Evolutionary conservation across 2,329 filamentous ascomycete species (phyloP).

Genomic region (Ilyonectria sp.): DNA sequence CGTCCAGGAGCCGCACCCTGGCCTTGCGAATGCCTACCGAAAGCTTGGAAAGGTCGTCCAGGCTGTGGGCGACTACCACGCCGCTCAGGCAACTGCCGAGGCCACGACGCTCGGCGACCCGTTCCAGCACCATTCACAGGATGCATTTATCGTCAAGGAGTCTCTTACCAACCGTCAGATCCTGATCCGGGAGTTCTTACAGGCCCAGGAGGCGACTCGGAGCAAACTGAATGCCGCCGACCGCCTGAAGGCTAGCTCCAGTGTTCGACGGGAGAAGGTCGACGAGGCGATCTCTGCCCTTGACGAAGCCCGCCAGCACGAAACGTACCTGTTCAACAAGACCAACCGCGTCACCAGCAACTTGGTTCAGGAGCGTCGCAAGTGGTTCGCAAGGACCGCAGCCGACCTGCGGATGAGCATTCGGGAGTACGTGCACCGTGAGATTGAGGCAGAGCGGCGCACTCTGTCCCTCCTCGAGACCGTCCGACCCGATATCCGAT

Average conservation of each 20-base stretch:
- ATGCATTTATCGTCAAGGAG: constrained; percentile 98
- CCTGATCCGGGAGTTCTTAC: constrained; percentile 90
- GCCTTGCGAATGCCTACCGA: constrained; percentile 90
- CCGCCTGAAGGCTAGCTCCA: constrained; percentile 87
- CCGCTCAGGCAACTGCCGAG: constrained; percentile 95
- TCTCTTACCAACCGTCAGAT: constrained; percentile 98
- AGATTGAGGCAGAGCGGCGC: constrained; percentile 95
- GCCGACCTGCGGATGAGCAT: constrained; percentile 87
- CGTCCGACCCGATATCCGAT: constrained; percentile 91
- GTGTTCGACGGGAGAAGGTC: constrained; percentile 93
- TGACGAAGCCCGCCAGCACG: constrained; percentile 87
- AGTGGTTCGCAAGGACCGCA: constrained; percentile 91
- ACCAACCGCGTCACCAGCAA: constrained; percentile 92
- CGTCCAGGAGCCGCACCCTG: constrained; percentile 90
- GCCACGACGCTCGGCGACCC: constrained; percentile 95
- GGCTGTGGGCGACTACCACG: constrained; percentile 94
- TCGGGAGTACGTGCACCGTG: constrained; percentile 91
- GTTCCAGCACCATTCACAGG: constrained; percentile 93
- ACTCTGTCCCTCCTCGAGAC: constrained; percentile 94
- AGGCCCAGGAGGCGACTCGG: constrained; percentile 88
- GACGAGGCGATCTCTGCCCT: constrained; percentile 95
- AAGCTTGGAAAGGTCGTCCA: constrained; percentile 96
- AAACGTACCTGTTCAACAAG: constrained; percentile 86
- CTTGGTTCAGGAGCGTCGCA: constrained; percentile 87
- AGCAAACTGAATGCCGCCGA: constrained; percentile 90